phyloP scores from a whole-genome alignment of 2,329 filamentous ascomycete genomes.

The Onygena corvina region DNA sequence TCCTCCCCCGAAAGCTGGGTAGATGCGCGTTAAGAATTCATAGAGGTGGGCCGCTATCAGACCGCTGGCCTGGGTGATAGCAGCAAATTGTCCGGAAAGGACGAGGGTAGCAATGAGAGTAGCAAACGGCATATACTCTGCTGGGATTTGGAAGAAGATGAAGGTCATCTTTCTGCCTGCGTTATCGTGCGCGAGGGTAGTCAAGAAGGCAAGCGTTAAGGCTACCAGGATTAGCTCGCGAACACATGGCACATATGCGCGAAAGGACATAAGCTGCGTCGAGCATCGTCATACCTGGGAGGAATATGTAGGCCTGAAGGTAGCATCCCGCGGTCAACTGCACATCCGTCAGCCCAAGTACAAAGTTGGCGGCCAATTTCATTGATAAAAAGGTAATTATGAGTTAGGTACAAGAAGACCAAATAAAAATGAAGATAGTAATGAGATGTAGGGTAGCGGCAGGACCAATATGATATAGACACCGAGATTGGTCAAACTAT shows the following conservation, averaged over 20 bases:
- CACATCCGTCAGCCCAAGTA: constrained; percentile 21
- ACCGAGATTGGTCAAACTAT: constrained; percentile 44
- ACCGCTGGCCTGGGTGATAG: constrained; percentile 60
- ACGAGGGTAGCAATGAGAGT: constrained; percentile 67
- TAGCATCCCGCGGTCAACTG: constrained; percentile 34
- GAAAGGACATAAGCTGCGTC: constrained; percentile 5
- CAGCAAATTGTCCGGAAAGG: constrained; percentile 45
- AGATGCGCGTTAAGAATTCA: constrained; percentile 78
- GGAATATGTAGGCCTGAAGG: constrained; percentile 27
- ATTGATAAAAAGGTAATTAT: constrained; percentile 4
- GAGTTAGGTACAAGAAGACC: neutral
- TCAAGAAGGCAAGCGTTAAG: constrained; percentile 66
- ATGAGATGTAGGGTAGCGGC: constrained; percentile 51
- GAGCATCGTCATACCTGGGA: constrained; percentile 23
- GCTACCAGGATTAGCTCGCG: constrained; percentile 32
- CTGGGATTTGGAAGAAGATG: constrained; percentile 71
- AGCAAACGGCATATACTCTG: constrained; percentile 67
- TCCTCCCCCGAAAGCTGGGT: constrained; percentile 79
- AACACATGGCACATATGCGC: neutral
- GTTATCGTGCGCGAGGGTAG: constrained; percentile 78
- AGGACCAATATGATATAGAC: constrained; percentile 50
- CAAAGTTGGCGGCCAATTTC: neutral
- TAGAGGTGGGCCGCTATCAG: constrained; percentile 78
- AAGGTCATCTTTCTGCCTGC: constrained; percentile 63
- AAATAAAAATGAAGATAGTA: constrained; percentile 16